A percentile compares a stretch with the other conserved stretches of the same genome.
Conservation (phyloP, 257 asterid species). For the Linderniella brevidens region DNA sequence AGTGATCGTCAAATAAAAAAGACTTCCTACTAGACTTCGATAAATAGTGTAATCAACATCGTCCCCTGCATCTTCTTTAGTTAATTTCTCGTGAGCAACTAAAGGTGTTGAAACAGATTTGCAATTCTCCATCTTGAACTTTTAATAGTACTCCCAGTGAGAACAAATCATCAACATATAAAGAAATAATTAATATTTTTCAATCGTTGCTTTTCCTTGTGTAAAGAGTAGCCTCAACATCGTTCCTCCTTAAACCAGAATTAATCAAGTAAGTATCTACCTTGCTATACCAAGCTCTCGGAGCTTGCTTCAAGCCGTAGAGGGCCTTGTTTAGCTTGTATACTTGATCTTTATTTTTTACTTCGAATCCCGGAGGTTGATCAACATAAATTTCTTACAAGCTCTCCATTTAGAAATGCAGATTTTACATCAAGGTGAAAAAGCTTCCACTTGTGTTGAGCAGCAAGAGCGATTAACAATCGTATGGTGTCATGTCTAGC, state of each 20-base stretch:
- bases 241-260: neutral
- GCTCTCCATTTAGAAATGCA: neutral
- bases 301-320: neutral
- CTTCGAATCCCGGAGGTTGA: neutral
- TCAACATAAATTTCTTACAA: neutral
- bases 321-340: neutral
- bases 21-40: neutral
- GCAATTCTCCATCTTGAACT: neutral
- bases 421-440: neutral
- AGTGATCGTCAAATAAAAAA: neutral
- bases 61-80: neutral
- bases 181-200: neutral
- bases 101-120: neutral
- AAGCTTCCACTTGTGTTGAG: neutral
- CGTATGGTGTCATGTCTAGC: neutral
- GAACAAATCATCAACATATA: neutral
- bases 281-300: neutral
- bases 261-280: neutral
- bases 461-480: too few relatives aligned
- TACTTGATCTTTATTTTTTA: neutral
- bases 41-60: neutral
- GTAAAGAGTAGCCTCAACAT: neutral
- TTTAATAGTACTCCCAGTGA: neutral
- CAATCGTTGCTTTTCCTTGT: neutral
- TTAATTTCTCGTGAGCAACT: neutral